phyloP scores from a whole-genome alignment of 2,329 filamentous ascomycete genomes.

The Pseudogymnoascus sp. region DNA sequence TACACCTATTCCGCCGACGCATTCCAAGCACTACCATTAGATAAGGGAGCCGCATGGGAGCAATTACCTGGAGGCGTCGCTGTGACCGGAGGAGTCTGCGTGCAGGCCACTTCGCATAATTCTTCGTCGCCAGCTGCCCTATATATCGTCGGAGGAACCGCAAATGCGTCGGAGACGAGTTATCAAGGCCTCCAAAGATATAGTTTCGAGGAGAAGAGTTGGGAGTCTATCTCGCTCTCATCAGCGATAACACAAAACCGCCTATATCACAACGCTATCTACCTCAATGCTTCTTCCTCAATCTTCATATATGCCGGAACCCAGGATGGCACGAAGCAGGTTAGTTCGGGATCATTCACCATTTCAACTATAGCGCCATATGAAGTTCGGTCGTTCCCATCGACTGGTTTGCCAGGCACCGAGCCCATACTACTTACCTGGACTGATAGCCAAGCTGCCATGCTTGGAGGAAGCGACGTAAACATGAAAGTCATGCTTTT shows the following conservation, averaged over 20 bases:
- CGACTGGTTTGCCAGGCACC: slow-evolving; percentile 51
- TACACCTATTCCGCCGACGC: slow-evolving; percentile 71
- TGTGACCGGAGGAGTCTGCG: slow-evolving; percentile 69
- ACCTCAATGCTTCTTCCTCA: slow-evolving; percentile 58
- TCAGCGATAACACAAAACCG: slow-evolving; percentile 46
- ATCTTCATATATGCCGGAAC: slow-evolving; percentile 77
- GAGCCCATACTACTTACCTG: slow-evolving; percentile 67
- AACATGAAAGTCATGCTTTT: slow-evolving; percentile 70
- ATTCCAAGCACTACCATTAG: slow-evolving; percentile 65
- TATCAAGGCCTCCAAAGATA: slow-evolving; percentile 72
- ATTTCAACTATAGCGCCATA: slow-evolving; percentile 61
- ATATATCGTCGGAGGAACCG: slow-evolving; percentile 73
- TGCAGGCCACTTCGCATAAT: slow-evolving; percentile 54
- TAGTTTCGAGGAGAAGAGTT: slow-evolving; percentile 45
- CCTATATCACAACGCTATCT: slow-evolving; percentile 65
- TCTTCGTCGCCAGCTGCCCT: slow-evolving; percentile 54
- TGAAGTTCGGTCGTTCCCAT: slow-evolving; percentile 48
- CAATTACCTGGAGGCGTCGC: slow-evolving; percentile 54
- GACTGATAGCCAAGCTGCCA: slow-evolving; percentile 59
- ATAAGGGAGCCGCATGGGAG: slow-evolving; percentile 64
- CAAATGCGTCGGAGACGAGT: slow-evolving; percentile 35
- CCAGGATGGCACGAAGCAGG: slow-evolving; percentile 46
- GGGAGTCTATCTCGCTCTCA: slow-evolving; percentile 45
- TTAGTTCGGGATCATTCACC: slow-evolving; percentile 67
- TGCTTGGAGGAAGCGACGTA: slow-evolving; percentile 62